Evolutionary conservation across 169 alveolate genomes (phyloP), one percentile per base, ranked within the genome.

Genomic region (Theileria luwenshuni): DNA sequence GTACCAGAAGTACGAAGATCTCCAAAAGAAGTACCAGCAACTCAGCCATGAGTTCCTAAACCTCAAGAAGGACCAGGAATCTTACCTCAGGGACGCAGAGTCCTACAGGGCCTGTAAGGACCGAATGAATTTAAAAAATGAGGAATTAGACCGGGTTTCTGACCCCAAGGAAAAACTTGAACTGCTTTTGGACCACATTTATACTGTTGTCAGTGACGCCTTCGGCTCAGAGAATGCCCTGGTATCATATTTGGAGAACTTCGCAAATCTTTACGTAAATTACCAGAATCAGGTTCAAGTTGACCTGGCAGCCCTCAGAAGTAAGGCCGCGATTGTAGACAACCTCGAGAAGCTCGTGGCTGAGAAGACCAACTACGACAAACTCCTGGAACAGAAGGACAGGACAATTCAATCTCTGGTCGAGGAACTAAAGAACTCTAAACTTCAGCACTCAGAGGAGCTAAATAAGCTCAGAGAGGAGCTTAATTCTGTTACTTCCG

Each of bases 181-280:
- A 56, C 59, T 56, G 33, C 38, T 79, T 42, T 45, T 79, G 79
- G 83, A 72, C 54, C 47, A 70, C 45, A 61, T 79, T 19, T 79
- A 79, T 54, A 13, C 83, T 1, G 35, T 68, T 28, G 47, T 73
- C 45, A 48, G 83, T 27, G 87, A 79, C 23, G 47, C 83, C 33
- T 79, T 79, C 65, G 87, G 87, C n/a, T 54, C 83, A 8, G 87
- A 79, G 59, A 79, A 79, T 77, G 58, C 75, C 23, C 54, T 79
- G 17, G 76, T 77, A 25, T 42, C 64, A 63, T 54, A 62, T 28
- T 68, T 79, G 25, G 87, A 79, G 72, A 77, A 79, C 38, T 56
- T 72, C 65, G 87, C 87, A n/a, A 69, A 79, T 73, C 25, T 79
- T 1, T 79, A 79, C 61, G 69, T 79, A 51, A 69, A 71, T 52